Evolutionary conservation across 345 rosid species (phyloP).

Genomic region (Salix purpurea): DNA sequence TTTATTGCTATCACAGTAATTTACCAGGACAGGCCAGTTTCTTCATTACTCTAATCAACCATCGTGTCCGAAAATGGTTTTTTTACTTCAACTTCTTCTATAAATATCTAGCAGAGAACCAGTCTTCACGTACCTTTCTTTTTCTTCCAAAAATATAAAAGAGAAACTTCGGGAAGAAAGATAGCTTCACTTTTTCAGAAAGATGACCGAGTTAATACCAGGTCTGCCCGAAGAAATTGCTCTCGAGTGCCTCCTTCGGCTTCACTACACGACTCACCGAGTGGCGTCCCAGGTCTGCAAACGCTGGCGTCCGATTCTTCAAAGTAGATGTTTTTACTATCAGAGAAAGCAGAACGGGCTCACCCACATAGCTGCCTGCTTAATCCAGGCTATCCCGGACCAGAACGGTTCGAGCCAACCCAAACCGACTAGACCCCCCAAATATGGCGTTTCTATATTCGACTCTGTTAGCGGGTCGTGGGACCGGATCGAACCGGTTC

Average conservation of each 20-base stretch:
- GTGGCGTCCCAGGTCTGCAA: slow-evolving; percentile 48
- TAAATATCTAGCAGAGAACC: background rate
- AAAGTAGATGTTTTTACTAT: slow-evolving; percentile 40
- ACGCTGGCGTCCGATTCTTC: slow-evolving; percentile 45
- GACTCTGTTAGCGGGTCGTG: slow-evolving; percentile 40
- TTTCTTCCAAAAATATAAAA: too few relatives aligned
- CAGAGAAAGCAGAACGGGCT: slow-evolving; percentile 36
- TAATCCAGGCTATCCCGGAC: slow-evolving; percentile 36
- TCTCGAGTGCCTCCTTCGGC: slow-evolving; percentile 51
- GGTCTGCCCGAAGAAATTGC: slow-evolving; percentile 49
- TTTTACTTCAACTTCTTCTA: background rate
- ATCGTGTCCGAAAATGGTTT: background rate
- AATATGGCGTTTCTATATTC: slow-evolving; percentile 37
- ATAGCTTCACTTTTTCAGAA: background rate
- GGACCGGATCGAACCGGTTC: slow-evolving; percentile 42
- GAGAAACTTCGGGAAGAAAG: background rate
- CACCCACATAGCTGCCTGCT: slow-evolving; percentile 50
- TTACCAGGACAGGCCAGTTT: too few relatives aligned
- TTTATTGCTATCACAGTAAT: too few relatives aligned
- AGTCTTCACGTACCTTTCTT: background rate
- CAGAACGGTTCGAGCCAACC: background rate
- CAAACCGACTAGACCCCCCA: slow-evolving; percentile 30
- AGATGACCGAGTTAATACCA: slow-evolving; percentile 39
- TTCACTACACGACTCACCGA: slow-evolving; percentile 40
- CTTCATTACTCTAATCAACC: too few relatives aligned